Evolutionary conservation across 2,329 filamentous ascomycete species (phyloP).

Genomic region (Cadophora luteo-olivacea): DNA sequence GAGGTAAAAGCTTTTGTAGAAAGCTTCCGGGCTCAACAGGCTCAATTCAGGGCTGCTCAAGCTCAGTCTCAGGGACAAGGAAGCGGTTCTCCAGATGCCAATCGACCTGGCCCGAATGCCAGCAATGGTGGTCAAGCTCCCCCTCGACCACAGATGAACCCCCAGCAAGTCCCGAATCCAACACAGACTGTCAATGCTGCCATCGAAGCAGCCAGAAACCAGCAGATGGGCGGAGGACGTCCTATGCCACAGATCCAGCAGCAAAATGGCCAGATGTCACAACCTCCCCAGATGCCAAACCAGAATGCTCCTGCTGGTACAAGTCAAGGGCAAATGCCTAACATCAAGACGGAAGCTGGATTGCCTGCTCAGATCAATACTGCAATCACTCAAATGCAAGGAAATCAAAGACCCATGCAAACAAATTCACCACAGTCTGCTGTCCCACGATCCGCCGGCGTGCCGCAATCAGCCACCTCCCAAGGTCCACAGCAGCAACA

Average conservation of each 20-base stretch:
- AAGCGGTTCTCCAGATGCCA: constrained; percentile 20
- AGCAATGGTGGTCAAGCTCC: constrained; percentile 34
- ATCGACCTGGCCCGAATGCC: constrained; percentile 9
- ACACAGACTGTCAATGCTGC: constrained; percentile 46
- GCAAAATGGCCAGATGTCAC: constrained; percentile 35
- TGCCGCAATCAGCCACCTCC: constrained; percentile 36
- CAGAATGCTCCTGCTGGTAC: constrained; percentile 34
- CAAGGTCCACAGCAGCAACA: constrained; percentile 30
- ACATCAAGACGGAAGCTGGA: constrained; percentile 41
- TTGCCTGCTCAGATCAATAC: constrained; percentile 42
- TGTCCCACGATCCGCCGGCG: constrained; percentile 40
- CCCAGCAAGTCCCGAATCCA: constrained; percentile 40
- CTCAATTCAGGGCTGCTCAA: constrained; percentile 41
- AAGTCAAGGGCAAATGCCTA: constrained; percentile 31
- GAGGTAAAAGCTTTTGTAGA: constrained; percentile 58
- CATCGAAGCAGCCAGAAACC: constrained; percentile 44
- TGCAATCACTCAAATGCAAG: constrained; percentile 38
- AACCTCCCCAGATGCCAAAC: constrained; percentile 31
- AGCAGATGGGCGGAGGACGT: constrained; percentile 42
- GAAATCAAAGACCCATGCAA: constrained; percentile 34
- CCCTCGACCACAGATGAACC: constrained; percentile 41
- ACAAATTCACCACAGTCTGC: constrained; percentile 43
- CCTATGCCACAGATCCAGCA: constrained; percentile 31
- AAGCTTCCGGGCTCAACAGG: constrained; percentile 50
- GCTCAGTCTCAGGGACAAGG: constrained; percentile 36